Conservation (phyloP, 116 monocot species). For the Cymodocea nodosa region DNA sequence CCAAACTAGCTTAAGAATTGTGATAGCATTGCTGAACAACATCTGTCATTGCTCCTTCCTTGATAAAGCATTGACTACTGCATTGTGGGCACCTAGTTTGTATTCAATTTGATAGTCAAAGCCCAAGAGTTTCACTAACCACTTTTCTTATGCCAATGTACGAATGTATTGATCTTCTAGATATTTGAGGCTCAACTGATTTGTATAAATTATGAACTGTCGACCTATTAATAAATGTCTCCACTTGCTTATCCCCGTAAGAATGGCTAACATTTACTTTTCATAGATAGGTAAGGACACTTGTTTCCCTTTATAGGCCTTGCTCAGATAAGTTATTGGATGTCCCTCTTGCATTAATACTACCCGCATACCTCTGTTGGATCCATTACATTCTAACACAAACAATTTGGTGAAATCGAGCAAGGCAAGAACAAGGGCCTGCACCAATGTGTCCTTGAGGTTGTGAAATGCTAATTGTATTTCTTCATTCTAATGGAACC, state of each 20-base stretch:
- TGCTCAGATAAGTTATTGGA: background rate
- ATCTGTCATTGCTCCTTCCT: no score
- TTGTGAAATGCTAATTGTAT: no score
- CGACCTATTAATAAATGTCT: background rate
- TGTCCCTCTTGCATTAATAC: background rate
- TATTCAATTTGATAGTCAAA: slow-evolving; percentile 10
- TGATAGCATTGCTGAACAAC: no score
- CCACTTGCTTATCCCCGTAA: background rate
- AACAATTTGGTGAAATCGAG: background rate
- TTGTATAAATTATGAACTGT: background rate
- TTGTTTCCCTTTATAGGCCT: background rate
- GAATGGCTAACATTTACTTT: background rate
- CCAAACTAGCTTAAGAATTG: no score
- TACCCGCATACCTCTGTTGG: background rate
- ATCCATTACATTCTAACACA: background rate
- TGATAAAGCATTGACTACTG: background rate
- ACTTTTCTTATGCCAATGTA: background rate
- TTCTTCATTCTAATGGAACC: no score
- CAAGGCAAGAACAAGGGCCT: background rate
- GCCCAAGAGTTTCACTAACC: background rate
- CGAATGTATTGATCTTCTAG: background rate
- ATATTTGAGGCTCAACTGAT: background rate
- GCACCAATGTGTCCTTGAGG: background rate
- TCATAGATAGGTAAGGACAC: background rate
- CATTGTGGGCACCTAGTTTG: background rate